Evolutionary conservation across 208 protist species (phyloP).

Genomic region (Acanthamoeba royreba): DNA sequence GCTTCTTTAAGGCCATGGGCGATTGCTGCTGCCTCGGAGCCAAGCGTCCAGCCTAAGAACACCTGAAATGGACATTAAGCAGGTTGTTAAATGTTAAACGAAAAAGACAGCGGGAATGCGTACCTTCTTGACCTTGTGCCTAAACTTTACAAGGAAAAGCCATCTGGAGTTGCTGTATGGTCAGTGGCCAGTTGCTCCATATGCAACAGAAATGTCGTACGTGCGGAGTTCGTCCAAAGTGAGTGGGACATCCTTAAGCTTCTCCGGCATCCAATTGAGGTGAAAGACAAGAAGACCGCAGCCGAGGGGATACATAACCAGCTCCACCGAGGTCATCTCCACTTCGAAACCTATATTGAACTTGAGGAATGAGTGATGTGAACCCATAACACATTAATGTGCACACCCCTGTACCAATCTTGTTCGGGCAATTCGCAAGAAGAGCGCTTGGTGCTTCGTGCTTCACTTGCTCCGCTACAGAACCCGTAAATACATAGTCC

Average conservation of each 20-base stretch:
- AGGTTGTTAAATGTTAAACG: not conserved
- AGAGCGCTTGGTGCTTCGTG: not conserved
- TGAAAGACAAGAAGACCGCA: slow-evolving; percentile 9
- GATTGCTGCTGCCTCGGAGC: not conserved
- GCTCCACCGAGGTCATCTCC: not conserved
- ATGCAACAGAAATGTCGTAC: not conserved
- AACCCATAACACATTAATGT: not conserved
- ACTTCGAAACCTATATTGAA: not conserved
- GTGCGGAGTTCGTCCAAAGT: not conserved
- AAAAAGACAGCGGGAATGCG: not conserved
- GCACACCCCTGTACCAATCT: not conserved
- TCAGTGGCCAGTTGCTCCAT: not conserved
- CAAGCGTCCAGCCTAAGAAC: slow-evolving; percentile 14
- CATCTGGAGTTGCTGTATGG: not conserved
- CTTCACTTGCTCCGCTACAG: not conserved
- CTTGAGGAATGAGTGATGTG: not conserved
- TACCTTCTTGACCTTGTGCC: not conserved
- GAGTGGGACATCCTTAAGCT: not conserved
- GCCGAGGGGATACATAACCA: not conserved
- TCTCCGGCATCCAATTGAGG: slow-evolving; percentile 19
- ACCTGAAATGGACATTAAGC: not conserved
- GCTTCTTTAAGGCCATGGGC: not conserved
- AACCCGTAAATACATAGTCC: not conserved
- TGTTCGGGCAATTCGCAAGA: not conserved
- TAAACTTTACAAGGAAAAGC: slow-evolving; percentile 23